These are phyloP conservation scores for Triticum monococcum DNA, from an alignment of 176 grass and related monocot genomes.

Conservation along the genomic window DNA sequence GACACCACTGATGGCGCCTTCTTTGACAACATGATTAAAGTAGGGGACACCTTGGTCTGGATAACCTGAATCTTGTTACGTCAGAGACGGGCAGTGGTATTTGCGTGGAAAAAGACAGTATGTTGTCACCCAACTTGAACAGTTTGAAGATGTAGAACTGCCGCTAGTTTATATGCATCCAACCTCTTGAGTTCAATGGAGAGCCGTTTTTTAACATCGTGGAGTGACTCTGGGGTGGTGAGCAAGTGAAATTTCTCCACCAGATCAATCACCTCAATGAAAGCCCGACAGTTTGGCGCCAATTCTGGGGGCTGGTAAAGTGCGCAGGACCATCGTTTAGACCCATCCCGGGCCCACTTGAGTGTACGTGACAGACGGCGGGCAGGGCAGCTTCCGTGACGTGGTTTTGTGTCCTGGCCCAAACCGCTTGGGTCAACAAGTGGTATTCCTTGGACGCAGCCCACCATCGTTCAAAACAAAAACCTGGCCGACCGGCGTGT, in stretches of 20 bases:
- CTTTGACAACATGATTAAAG: neutral
- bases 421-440: neutral
- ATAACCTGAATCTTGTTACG: neutral
- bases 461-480: neutral
- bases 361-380: neutral
- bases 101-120: neutral
- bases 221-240: neutral
- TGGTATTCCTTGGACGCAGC: neutral
- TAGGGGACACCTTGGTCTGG: neutral
- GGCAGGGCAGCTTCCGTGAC: neutral
- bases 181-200: neutral
- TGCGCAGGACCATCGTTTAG: neutral
- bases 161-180: neutral
- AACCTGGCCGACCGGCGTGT: no score
- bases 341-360: neutral
- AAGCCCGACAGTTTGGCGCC: no score
- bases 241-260: neutral
- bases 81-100: neutral
- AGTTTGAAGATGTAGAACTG: neutral
- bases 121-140: neutral
- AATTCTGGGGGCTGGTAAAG: no score
- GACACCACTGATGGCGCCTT: neutral
- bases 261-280: neutral
- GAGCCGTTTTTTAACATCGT: neutral
- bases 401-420: neutral